Percentiles rank a stretch among this genome's conserved stretches.
phyloP scores from a whole-genome alignment of 345 rosid genomes.

The Gossypium arboreum region DNA sequence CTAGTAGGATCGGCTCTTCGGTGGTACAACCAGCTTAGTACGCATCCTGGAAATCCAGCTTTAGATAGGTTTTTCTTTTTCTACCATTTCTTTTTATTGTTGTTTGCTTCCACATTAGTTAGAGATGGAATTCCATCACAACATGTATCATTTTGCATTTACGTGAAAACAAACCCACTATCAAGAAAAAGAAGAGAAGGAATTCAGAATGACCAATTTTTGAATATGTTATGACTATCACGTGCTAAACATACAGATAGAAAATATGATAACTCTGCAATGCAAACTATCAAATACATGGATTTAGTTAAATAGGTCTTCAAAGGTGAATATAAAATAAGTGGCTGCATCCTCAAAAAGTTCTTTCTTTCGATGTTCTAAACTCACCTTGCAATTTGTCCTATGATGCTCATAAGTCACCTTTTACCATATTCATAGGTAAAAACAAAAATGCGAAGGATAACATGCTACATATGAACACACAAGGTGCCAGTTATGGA shows the following conservation, averaged over 20 bases:
- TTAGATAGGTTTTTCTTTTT: not conserved
- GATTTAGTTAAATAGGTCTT: not conserved
- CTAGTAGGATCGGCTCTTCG: too few relatives aligned
- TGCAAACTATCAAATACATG: not conserved
- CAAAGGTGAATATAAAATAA: not conserved
- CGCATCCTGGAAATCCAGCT: too few relatives aligned
- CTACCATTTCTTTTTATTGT: not conserved
- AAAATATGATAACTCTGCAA: not conserved
- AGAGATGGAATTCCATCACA: not conserved
- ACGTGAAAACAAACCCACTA: constrained; percentile 1
- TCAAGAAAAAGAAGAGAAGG: not conserved
- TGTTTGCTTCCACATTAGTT: constrained; percentile 2
- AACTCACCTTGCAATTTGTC: not conserved
- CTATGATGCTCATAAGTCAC: not conserved
- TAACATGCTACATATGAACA: not conserved
- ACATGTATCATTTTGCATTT: not conserved
- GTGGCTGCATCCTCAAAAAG: not conserved
- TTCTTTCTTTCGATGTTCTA: not conserved
- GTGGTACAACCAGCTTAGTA: too few relatives aligned
- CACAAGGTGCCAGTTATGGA: not conserved
- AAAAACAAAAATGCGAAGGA: not conserved
- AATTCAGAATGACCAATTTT: not conserved
- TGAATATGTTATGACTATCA: not conserved
- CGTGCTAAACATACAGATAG: not conserved
- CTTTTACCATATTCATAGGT: constrained; percentile 5